Percentiles rank a stretch among this genome's conserved stretches.
These are phyloP conservation scores for Williopsis jadinii DNA, from an alignment of 1,139 yeast genomes.

Conservation along the genomic window DNA sequence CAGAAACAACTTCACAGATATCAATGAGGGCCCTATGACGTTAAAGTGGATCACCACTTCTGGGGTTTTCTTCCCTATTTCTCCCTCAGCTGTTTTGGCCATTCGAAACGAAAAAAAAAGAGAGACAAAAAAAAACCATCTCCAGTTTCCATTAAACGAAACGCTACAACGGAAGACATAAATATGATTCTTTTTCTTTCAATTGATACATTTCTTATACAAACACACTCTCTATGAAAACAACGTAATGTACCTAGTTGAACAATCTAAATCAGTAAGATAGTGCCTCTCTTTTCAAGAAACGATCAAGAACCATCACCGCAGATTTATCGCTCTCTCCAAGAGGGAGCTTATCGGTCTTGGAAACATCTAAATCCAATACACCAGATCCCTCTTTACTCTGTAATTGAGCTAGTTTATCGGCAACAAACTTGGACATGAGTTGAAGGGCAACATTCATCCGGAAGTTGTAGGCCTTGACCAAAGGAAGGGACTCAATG, in stretches of 20 bases:
- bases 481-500: slow-evolving; percentile 38
- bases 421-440: slow-evolving; percentile 44
- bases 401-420: slow-evolving; percentile 28
- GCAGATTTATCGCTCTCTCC: slow-evolving; percentile 33
- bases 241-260: background rate
- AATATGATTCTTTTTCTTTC: too few species aligned
- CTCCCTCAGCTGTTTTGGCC: too few species aligned
- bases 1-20: too few species aligned
- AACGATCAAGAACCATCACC: slow-evolving; percentile 5
- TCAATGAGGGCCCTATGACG: too few species aligned
- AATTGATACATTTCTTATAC: too few species aligned
- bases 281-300: slow-evolving; percentile 5
- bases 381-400: slow-evolving; percentile 10
- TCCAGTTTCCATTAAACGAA: too few species aligned
- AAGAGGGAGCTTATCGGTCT: slow-evolving; percentile 32
- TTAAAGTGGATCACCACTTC: too few species aligned
- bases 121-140: too few species aligned
- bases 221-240: background rate
- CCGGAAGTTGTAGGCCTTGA: slow-evolving; percentile 28
- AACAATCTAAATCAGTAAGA: background rate
- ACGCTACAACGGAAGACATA: too few species aligned
- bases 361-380: slow-evolving; percentile 19
- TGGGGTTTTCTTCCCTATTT: too few species aligned
- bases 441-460: slow-evolving; percentile 42
- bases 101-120: too few species aligned